Evolutionary conservation across 2,329 filamentous ascomycete genomes (phyloP).

Genomic region (Biscogniauxia mediterranea): DNA sequence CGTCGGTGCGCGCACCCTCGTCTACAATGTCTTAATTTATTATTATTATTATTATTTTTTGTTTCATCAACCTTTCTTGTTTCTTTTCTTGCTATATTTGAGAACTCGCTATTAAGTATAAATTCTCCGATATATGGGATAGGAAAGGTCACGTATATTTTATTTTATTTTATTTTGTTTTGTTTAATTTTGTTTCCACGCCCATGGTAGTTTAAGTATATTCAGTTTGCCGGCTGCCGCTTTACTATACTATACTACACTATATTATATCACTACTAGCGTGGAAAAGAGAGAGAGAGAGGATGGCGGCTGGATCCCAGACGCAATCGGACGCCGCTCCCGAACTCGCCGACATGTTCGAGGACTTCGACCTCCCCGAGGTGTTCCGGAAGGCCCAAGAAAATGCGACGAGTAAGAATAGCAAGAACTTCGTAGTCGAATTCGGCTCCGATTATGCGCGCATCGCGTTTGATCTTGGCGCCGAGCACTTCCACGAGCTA

Average conservation of each 20-base stretch:
- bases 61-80: not conserved
- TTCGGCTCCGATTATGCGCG: conserved; percentile 56
- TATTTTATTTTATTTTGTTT: no score
- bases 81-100: not conserved
- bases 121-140: no score
- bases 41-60: not conserved
- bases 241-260: no score
- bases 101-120: no score
- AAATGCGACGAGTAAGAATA: conserved; percentile 39
- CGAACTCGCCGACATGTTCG: conserved; percentile 34
- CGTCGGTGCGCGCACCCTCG: not conserved
- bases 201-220: no score
- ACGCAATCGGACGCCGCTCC: not conserved
- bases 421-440: conserved; percentile 63
- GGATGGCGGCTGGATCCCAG: not conserved
- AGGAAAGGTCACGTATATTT: no score
- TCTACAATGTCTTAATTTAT: not conserved
- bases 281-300: not conserved
- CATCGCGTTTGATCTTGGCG: conserved; percentile 54
- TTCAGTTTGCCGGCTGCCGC: no score
- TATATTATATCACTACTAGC: not conserved
- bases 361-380: conserved; percentile 50
- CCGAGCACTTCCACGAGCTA: conserved; percentile 40
- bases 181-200: no score
- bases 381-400: conserved; percentile 45